These are phyloP conservation scores for Saccharomycopsis olivae DNA, from an alignment of 805 yeast genomes.

Conservation along the genomic window DNA sequence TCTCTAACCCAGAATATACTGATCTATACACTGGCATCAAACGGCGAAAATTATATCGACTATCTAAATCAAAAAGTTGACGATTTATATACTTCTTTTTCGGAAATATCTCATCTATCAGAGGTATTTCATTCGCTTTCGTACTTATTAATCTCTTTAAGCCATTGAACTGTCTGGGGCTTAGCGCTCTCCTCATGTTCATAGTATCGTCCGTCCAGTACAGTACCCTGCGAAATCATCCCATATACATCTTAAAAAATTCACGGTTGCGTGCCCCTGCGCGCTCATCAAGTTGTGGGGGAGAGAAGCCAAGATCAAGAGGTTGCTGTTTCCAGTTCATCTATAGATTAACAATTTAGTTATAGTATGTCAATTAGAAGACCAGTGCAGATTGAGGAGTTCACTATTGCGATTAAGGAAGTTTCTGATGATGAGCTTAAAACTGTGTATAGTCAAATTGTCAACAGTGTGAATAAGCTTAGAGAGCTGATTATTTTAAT, in stretches of 20 bases:
- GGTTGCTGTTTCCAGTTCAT: too few species aligned
- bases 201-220: too few species aligned
- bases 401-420: constrained; percentile 41
- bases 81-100: constrained; percentile 44
- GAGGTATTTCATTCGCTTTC: too few species aligned
- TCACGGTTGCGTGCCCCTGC: too few species aligned
- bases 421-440: constrained; percentile 38
- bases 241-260: too few species aligned
- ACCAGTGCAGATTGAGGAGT: constrained; percentile 27
- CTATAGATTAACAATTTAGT: too few species aligned
- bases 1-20: constrained; percentile 33
- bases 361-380: constrained; percentile 12
- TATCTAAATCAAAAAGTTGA: constrained; percentile 56
- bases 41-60: constrained; percentile 42
- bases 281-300: too few species aligned
- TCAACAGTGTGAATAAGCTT: constrained; percentile 35
- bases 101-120: constrained; percentile 35
- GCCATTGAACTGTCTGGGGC: too few species aligned
- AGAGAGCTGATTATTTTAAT: constrained; percentile 42
- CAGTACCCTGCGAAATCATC: too few species aligned
- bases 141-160: too few species aligned
- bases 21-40: constrained; percentile 42
- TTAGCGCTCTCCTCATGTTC: too few species aligned
- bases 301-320: too few species aligned
- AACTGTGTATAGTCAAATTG: constrained; percentile 23